Conservation (phyloP, 2,329 filamentous ascomycete genomes). For the Grosmannia serpens region DNA sequence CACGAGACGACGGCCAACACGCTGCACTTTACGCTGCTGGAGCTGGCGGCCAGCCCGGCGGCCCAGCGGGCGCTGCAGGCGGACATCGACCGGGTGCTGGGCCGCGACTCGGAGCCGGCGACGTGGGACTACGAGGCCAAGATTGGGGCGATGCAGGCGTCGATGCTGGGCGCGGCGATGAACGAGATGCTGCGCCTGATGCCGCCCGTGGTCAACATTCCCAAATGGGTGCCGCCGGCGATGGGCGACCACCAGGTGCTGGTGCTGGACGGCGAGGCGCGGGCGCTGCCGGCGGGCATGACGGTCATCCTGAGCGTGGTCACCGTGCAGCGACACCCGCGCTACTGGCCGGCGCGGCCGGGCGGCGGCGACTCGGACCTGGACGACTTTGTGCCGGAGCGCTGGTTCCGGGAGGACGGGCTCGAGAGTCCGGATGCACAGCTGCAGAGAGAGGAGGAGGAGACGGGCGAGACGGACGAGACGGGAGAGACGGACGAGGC, state of each 20-base stretch:
- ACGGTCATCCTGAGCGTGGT: constrained; percentile 45
- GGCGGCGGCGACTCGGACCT: constrained; percentile 40
- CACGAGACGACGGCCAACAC: constrained; percentile 73
- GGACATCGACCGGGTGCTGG: constrained; percentile 57
- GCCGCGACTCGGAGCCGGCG: constrained; percentile 36
- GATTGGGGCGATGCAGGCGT: constrained; percentile 53
- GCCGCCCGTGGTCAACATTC: constrained; percentile 60
- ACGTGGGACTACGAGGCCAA: constrained; percentile 62
- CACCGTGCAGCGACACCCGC: constrained; percentile 54
- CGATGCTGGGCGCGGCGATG: constrained; percentile 63
- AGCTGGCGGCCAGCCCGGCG: constrained; percentile 53
- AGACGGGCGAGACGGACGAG: constrained; percentile 19
- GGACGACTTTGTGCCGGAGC: constrained; percentile 57
- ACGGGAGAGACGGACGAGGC: constrained; percentile 17
- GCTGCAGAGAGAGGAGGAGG: constrained; percentile 10
- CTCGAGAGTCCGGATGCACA: too few species aligned
- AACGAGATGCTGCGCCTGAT: constrained; percentile 67
- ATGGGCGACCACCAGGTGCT: constrained; percentile 38
- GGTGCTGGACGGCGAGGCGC: constrained; percentile 40
- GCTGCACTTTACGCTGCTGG: constrained; percentile 58
- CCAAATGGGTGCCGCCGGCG: constrained; percentile 46
- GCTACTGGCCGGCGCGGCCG: constrained; percentile 52
- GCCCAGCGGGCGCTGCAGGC: constrained; percentile 56
- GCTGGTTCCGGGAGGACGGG: constrained; percentile 46
- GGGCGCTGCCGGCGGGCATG: constrained; percentile 44